Evolutionary conservation across 768 basidiomycete species (phyloP).

Genomic region (Lactifluus echinatus): DNA sequence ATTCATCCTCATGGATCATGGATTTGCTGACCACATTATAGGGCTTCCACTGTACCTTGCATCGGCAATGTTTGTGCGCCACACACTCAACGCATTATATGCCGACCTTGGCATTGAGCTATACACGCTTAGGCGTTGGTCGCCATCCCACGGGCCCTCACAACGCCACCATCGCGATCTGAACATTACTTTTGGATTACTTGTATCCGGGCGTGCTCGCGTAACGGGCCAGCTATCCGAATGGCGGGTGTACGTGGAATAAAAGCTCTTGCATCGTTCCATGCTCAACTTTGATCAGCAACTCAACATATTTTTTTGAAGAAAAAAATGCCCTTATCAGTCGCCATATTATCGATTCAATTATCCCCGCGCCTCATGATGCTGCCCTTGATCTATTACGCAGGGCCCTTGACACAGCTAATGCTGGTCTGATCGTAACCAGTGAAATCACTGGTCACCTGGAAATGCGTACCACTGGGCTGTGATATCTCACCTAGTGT

Average conservation of each 20-base stretch:
- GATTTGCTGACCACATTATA: constrained; percentile 22
- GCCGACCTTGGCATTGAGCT: constrained; percentile 52
- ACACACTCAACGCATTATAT: constrained; percentile 69
- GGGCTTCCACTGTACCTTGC: constrained; percentile 67
- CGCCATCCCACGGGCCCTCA: constrained; percentile 21
- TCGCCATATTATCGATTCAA: constrained; percentile 61
- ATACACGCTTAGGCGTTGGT: constrained; percentile 33
- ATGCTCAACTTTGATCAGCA: constrained; percentile 30
- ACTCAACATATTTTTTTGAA: constrained; percentile 69
- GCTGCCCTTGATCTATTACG: constrained; percentile 59
- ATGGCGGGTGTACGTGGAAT: constrained; percentile 60
- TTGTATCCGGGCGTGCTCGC: constrained; percentile 49
- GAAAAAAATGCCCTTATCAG: constrained; percentile 55
- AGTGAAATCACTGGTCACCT: neutral
- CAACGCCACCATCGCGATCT: constrained; percentile 16
- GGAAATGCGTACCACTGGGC: neutral
- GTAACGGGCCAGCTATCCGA: constrained; percentile 55
- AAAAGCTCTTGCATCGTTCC: neutral
- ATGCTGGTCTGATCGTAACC: neutral
- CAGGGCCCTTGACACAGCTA: constrained; percentile 22
- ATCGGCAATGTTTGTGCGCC: constrained; percentile 59
- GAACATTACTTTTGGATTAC: constrained; percentile 44
- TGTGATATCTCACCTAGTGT: neutral
- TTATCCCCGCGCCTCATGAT: constrained; percentile 67
- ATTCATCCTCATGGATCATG: neutral